Conservation (phyloP, 768 basidiomycete genomes). For the Chalciporus chontae region DNA sequence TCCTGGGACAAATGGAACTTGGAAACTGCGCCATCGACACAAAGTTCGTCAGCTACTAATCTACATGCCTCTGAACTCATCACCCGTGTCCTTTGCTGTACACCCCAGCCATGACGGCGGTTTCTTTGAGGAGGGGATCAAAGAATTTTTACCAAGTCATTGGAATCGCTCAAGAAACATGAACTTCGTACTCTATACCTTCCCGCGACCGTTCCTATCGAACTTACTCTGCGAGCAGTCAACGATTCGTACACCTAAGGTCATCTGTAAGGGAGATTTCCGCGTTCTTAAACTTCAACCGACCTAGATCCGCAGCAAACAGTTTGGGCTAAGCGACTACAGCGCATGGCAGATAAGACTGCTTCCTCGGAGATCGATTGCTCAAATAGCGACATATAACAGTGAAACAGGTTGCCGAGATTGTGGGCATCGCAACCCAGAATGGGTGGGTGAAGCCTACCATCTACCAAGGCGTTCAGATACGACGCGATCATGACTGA, state of each 20-base stretch:
- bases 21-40: slow-evolving; percentile 12
- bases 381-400: background rate
- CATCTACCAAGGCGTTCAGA: slow-evolving; percentile 40
- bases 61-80: background rate
- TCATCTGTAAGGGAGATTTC: slow-evolving; percentile 38
- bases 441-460: slow-evolving; percentile 48
- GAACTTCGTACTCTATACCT: slow-evolving; percentile 35
- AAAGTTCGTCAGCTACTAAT: slow-evolving; percentile 9
- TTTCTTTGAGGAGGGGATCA: slow-evolving; percentile 8
- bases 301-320: slow-evolving; percentile 1
- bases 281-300: background rate
- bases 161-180: slow-evolving; percentile 8
- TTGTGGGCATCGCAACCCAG: slow-evolving; percentile 39
- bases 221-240: slow-evolving; percentile 42
- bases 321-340: slow-evolving; percentile 18
- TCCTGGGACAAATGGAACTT: slow-evolving; percentile 14
- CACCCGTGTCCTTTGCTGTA: background rate
- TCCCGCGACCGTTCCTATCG: slow-evolving; percentile 43
- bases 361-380: background rate
- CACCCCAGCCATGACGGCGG: slow-evolving; percentile 4
- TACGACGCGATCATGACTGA: background rate
- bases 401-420: slow-evolving; percentile 40
- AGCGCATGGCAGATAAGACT: slow-evolving; percentile 33
- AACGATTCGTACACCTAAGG: slow-evolving; percentile 50
- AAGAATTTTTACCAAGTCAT: slow-evolving; percentile 13